Evolutionary conservation across 2,329 filamentous ascomycete genomes (phyloP).

Genomic region (Fusarium aywerte): DNA sequence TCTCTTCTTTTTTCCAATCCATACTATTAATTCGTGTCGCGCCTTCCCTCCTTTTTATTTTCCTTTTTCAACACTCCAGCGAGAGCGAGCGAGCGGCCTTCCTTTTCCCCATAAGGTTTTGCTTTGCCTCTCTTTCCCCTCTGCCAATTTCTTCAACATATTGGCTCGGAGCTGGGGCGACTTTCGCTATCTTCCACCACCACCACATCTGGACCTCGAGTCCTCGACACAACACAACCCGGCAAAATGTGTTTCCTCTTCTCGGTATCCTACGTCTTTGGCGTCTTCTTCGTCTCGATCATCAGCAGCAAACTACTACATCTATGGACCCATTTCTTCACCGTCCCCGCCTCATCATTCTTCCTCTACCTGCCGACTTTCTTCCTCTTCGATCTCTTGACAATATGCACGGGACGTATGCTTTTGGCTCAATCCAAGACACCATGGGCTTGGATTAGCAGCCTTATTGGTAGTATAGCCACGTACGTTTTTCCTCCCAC

Average conservation of each 20-base stretch:
- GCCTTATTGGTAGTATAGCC: slow-evolving; percentile 37
- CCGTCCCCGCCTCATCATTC: slow-evolving; percentile 45
- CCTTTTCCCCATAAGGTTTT: neutral
- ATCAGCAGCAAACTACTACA: slow-evolving; percentile 46
- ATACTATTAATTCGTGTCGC: slow-evolving; percentile 9
- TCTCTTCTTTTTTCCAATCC: neutral
- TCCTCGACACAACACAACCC: neutral
- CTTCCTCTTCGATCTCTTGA: slow-evolving; percentile 45
- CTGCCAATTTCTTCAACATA: slow-evolving; percentile 22
- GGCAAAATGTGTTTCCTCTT: slow-evolving; percentile 39
- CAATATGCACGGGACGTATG: slow-evolving; percentile 42
- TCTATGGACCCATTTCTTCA: slow-evolving; percentile 44
- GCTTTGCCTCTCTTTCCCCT: slow-evolving; percentile 2
- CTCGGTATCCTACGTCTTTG: slow-evolving; percentile 46
- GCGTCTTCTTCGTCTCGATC: slow-evolving; percentile 47
- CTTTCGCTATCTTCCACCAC: neutral
- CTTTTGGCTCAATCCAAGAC: slow-evolving; percentile 41
- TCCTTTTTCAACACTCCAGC: neutral
- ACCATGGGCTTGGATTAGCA: slow-evolving; percentile 36
- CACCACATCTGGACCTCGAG: neutral
- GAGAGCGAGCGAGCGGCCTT: slow-evolving; percentile 21
- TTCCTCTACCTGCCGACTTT: slow-evolving; percentile 50
- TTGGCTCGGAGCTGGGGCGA: neutral
- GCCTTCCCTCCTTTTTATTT: slow-evolving; percentile 7
- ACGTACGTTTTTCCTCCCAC: slow-evolving; percentile 40